These are phyloP conservation scores for Theobroma cacao DNA, from an alignment of 345 rosid species.

Conservation along the genomic window DNA sequence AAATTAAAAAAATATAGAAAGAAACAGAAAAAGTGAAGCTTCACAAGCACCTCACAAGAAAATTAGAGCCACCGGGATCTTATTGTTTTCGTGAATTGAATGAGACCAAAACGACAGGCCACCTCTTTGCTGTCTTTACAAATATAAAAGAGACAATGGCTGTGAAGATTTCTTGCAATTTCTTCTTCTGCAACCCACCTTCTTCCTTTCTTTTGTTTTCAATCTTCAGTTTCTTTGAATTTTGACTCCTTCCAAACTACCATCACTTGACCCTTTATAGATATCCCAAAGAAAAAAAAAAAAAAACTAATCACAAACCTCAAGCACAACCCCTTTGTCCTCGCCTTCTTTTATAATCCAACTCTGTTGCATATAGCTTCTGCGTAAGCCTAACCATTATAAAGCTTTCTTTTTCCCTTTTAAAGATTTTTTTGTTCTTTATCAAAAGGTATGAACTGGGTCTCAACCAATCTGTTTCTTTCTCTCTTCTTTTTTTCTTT, in stretches of 20 bases:
- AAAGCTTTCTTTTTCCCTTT: background rate
- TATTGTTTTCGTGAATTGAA: conserved; percentile 33
- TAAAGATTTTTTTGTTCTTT: conserved; percentile 11
- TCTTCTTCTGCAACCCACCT: conserved; percentile 12
- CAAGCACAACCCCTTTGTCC: background rate
- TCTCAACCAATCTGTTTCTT: conserved; percentile 1
- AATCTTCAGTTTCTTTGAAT: conserved; percentile 8
- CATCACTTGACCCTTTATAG: background rate
- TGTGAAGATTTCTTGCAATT: conserved; percentile 17
- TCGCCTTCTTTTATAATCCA: background rate
- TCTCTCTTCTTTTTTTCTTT: background rate
- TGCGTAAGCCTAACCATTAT: background rate
- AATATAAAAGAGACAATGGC: conserved; percentile 13
- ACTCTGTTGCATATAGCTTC: background rate
- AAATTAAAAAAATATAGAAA: background rate
- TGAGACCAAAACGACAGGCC: conserved; percentile 22
- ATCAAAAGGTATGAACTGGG: conserved; percentile 32
- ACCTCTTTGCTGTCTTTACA: conserved; percentile 27
- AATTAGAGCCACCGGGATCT: conserved; percentile 19
- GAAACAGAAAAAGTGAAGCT: background rate
- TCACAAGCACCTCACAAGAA: conserved; percentile 1
- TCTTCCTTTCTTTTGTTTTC: conserved; percentile 6
- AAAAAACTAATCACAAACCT: background rate
- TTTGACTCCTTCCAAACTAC: conserved; percentile 4
- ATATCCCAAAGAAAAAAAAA: too few species aligned